Evolutionary conservation across 2,329 filamentous ascomycete species (phyloP).

Genomic region (Trichophyton verrucosum): DNA sequence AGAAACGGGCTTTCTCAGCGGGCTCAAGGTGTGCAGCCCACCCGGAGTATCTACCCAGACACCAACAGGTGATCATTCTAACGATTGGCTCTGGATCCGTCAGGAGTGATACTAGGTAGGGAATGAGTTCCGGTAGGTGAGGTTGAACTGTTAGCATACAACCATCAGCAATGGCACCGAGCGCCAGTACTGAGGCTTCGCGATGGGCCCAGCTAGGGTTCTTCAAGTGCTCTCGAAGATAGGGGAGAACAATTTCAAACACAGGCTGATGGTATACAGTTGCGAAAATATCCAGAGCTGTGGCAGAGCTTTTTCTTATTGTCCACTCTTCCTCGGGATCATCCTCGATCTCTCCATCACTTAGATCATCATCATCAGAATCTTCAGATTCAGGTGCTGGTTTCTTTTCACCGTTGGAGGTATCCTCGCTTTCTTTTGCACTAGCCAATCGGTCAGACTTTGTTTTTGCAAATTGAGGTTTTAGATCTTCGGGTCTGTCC

Average conservation of each 20-base stretch:
- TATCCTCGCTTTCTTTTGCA: conserved; percentile 27
- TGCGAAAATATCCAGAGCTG: conserved; percentile 86
- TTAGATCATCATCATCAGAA: conserved; percentile 59
- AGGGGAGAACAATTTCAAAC: conserved; percentile 84
- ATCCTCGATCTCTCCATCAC: conserved; percentile 72
- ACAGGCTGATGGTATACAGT: conserved; percentile 78
- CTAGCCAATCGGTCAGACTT: conserved; percentile 50
- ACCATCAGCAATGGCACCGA: conserved; percentile 89
- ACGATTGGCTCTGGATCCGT: conserved; percentile 81
- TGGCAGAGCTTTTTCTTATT: conserved; percentile 89
- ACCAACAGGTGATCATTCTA: conserved; percentile 96
- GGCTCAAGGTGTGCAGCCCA: conserved; percentile 74
- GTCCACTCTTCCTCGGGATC: conserved; percentile 88
- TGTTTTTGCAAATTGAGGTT: conserved; percentile 73
- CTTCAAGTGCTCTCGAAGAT: conserved; percentile 77
- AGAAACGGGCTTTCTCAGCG: conserved; percentile 60
- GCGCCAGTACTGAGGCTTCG: conserved; percentile 84
- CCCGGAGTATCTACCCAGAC: conserved; percentile 78
- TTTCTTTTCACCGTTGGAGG: conserved; percentile 36
- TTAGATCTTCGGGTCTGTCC: conserved; percentile 80
- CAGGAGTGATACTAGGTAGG: conserved; percentile 77
- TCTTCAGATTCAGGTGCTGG: conserved; percentile 41
- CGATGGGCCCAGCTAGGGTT: conserved; percentile 83
- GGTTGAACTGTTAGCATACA: conserved; percentile 83
- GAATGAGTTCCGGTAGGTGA: conserved; percentile 78